Percentiles rank a stretch among this genome's conserved stretches.
These are phyloP conservation scores for Garcia nutans DNA, from an alignment of 345 rosid species.

Conservation along the genomic window DNA sequence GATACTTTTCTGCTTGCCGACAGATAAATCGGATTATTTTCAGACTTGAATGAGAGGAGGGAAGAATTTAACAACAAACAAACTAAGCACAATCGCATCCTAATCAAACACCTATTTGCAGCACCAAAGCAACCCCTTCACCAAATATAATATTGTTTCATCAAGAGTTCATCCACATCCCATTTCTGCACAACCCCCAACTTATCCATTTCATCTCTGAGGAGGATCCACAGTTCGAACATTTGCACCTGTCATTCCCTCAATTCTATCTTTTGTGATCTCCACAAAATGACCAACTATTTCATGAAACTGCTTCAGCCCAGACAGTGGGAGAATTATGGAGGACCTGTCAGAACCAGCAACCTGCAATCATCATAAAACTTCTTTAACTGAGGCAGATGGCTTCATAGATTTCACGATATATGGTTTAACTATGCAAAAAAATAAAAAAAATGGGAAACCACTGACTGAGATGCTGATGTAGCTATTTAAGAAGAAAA, in stretches of 20 bases:
- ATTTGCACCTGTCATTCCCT: slow-evolving; percentile 83
- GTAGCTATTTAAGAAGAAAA: not conserved
- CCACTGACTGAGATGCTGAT: not conserved
- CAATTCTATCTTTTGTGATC: slow-evolving; percentile 84
- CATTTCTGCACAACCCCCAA: not conserved
- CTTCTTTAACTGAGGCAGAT: slow-evolving; percentile 1
- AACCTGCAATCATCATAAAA: slow-evolving; percentile 52
- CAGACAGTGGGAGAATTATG: slow-evolving; percentile 89
- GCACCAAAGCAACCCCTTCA: slow-evolving; percentile 31
- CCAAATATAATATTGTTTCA: slow-evolving; percentile 27
- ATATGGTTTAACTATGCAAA: not conserved
- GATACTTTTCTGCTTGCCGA: slow-evolving; percentile 29
- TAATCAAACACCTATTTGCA: slow-evolving; percentile 35
- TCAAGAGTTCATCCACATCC: not conserved
- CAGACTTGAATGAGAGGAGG: slow-evolving; percentile 34
- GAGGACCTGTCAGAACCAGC: slow-evolving; percentile 95
- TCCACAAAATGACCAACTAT: slow-evolving; percentile 94
- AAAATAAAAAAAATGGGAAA: not conserved
- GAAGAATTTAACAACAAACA: slow-evolving; percentile 34
- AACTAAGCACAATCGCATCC: slow-evolving; percentile 38
- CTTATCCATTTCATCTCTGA: slow-evolving; percentile 56
- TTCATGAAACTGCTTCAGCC: slow-evolving; percentile 91
- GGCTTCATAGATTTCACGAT: not conserved
- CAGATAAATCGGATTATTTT: slow-evolving; percentile 46
- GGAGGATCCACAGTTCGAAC: slow-evolving; percentile 90